Base-by-base conservation (phyloP, 805 yeast genomes). In the Vanderwaltozyma verrucispora region DNA sequence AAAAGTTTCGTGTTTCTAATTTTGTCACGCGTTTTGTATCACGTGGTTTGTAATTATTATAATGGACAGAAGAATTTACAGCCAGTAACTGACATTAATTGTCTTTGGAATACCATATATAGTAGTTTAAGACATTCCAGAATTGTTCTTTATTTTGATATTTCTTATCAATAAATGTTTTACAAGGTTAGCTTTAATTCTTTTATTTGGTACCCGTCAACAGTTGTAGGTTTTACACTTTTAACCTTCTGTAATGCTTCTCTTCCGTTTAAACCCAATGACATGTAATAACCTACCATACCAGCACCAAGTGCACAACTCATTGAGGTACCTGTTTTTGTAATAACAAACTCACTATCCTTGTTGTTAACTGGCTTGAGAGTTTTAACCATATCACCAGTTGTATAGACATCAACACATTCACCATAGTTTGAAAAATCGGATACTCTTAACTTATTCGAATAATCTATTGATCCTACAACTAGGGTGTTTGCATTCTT, bases 341-440 rank as follows among this genome's bases (percentile, higher is more conserved):
- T 49, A 3, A 58, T 49, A 12, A 62, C 38, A 23, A 43, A 74
- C 49, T 76, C 62, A 5, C 48, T 43, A 8, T 53, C 41, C 3
- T 60, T 48, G 3, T 30, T 30, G 13, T 47, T 45, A 5, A 37
- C 36, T 3, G 50, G 32, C 1, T 27, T 46, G 12, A 80, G 65
- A 38, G 88, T 79, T 20, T 66, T 62, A 3, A 86, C 79, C 13
- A 64, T 63, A 0, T 77, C 78, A 0, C 97, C 97, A 33, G 89
- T 74, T 0, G 96, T 86, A 60, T 83, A 80, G 1, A 85, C 67
- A 51, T 85, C 86, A 7, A 88, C 94, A 58, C 96, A 89, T n/a
- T 68, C 65, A 0, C 97, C 96, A 87, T 88, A 84, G 53, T 89
- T 88, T n/a, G 92, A 74, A 50, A 89, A 88, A 11, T 70, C 52